phyloP scores from a whole-genome alignment of 2,329 filamentous ascomycete genomes.

The Paecilomyces variotii region DNA sequence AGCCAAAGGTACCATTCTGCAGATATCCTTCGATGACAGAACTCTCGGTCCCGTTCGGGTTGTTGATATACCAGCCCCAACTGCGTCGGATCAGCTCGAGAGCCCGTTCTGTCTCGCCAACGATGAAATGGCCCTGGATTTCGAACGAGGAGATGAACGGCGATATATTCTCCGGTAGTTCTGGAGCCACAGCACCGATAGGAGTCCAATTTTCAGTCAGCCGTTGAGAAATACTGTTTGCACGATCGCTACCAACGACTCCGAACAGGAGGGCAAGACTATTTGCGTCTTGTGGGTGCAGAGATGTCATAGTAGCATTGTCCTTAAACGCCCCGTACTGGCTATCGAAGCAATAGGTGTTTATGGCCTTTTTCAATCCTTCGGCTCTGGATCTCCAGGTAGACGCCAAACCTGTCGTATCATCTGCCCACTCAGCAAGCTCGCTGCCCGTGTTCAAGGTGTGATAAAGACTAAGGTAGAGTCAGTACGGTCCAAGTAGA shows the following conservation, averaged over 20 bases:
- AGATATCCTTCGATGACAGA: slow-evolving; percentile 55
- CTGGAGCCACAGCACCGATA: slow-evolving; percentile 49
- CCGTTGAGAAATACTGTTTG: slow-evolving; percentile 35
- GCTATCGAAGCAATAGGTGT: slow-evolving; percentile 43
- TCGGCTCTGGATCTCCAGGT: slow-evolving; percentile 36
- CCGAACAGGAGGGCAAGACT: slow-evolving; percentile 46
- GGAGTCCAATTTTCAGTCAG: slow-evolving; percentile 48
- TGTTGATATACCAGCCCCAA: slow-evolving; percentile 55
- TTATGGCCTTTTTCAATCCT: slow-evolving; percentile 39
- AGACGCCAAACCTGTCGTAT: slow-evolving; percentile 30
- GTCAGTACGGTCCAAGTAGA: neutral
- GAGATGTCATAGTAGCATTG: slow-evolving; percentile 42
- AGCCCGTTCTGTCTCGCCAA: slow-evolving; percentile 42
- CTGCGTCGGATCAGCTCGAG: slow-evolving; percentile 47
- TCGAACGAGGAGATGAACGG: slow-evolving; percentile 54
- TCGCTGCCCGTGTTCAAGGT: slow-evolving; percentile 46
- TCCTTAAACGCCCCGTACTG: slow-evolving; percentile 46
- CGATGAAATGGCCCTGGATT: slow-evolving; percentile 48
- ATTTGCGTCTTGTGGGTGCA: slow-evolving; percentile 56
- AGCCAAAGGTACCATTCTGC: slow-evolving; percentile 49
- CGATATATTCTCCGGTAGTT: slow-evolving; percentile 50
- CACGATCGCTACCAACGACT: slow-evolving; percentile 30
- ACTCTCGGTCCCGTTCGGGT: slow-evolving; percentile 50
- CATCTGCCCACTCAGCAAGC: slow-evolving; percentile 43
- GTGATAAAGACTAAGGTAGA: slow-evolving; percentile 36